Evolutionary conservation across 495 filamentous ascomycete species (phyloP).

Genomic region (Penicillium odoratum): DNA sequence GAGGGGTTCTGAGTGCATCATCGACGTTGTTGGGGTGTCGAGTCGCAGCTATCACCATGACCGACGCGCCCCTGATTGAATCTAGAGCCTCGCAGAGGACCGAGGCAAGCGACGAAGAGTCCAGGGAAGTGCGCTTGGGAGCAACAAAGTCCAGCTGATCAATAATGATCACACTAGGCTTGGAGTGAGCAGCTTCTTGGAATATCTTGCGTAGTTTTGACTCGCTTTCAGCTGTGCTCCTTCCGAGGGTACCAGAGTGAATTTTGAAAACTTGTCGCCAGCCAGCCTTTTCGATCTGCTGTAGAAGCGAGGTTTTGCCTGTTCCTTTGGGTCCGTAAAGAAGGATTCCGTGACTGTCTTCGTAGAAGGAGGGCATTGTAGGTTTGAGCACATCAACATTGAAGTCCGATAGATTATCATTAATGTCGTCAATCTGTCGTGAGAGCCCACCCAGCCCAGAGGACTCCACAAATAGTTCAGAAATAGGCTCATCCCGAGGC

Average conservation of each 20-base stretch:
- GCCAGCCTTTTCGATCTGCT: slow-evolving; percentile 62
- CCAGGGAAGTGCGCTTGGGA: slow-evolving; percentile 52
- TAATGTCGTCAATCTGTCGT: slow-evolving; percentile 62
- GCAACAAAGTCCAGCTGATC: slow-evolving; percentile 79
- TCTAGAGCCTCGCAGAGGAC: slow-evolving; percentile 48
- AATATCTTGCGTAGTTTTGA: slow-evolving; percentile 68
- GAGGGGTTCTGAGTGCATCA: slow-evolving; percentile 63
- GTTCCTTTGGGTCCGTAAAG: slow-evolving; percentile 83
- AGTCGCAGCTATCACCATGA: slow-evolving; percentile 74
- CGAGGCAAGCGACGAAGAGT: slow-evolving; percentile 38
- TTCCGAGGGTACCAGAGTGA: slow-evolving; percentile 52
- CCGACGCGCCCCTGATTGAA: slow-evolving; percentile 38
- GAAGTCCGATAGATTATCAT: slow-evolving; percentile 64
- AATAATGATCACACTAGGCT: slow-evolving; percentile 81
- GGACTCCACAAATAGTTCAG: slow-evolving; percentile 29
- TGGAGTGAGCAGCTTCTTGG: slow-evolving; percentile 63
- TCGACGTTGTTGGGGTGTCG: slow-evolving; percentile 75
- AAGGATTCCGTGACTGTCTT: slow-evolving; percentile 58
- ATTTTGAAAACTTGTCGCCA: slow-evolving; percentile 70
- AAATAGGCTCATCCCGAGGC: slow-evolving; percentile 11
- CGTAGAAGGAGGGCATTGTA: slow-evolving; percentile 45
- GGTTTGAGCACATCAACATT: slow-evolving; percentile 35
- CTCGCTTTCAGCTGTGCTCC: slow-evolving; percentile 42
- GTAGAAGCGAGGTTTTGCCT: slow-evolving; percentile 73
- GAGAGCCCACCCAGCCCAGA: slow-evolving; percentile 62